Evolutionary conservation across 2,329 filamentous ascomycete genomes (phyloP).

Genomic region (Thielaviopsis populi): DNA sequence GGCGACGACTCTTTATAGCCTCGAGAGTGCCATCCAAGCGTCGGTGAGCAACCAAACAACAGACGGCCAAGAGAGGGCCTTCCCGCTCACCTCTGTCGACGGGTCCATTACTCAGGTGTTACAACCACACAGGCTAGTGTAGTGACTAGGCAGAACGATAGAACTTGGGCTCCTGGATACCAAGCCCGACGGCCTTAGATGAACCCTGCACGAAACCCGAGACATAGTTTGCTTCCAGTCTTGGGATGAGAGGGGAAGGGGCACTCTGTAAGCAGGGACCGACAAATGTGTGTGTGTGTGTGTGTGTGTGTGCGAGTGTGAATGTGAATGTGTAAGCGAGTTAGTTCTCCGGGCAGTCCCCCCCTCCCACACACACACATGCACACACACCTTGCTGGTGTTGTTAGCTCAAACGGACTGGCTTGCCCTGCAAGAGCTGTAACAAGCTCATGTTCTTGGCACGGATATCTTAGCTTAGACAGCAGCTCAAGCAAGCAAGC

Average conservation of each 20-base stretch:
- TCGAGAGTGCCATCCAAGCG: background rate
- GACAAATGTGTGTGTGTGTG: too few species aligned
- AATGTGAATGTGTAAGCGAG: too few species aligned
- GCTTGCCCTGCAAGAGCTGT: background rate
- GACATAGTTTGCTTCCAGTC: background rate
- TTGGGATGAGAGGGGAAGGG: background rate
- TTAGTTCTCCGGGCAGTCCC: too few species aligned
- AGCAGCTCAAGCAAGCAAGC: background rate
- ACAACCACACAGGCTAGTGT: background rate
- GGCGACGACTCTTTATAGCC: background rate
- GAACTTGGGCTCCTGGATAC: background rate
- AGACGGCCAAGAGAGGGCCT: too few species aligned
- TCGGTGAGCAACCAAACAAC: background rate
- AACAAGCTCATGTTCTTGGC: background rate
- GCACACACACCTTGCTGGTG: background rate
- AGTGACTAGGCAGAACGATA: background rate
- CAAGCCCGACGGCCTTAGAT: background rate
- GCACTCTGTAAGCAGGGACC: too few species aligned
- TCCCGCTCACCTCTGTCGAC: background rate
- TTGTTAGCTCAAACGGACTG: background rate
- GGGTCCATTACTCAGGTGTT: background rate
- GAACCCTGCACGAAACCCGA: background rate
- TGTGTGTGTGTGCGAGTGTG: too few species aligned
- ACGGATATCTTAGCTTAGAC: background rate
- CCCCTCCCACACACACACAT: too few species aligned